Evolutionary conservation across 2,329 filamentous ascomycete genomes (phyloP).

Genomic region (Ilyonectria destructans): DNA sequence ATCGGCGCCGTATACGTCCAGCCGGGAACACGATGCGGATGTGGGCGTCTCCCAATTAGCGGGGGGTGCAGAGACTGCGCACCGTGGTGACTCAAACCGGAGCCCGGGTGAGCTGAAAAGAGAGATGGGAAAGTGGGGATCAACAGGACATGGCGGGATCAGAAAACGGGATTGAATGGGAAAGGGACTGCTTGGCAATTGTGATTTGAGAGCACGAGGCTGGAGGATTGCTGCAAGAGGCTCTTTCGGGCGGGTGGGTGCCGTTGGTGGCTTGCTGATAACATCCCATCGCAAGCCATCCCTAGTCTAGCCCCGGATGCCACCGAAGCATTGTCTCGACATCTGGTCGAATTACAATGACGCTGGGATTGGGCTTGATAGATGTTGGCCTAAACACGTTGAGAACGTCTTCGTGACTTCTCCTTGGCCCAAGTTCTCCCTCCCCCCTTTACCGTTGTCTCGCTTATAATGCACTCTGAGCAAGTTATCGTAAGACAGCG

Average conservation of each 20-base stretch:
- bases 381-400: not conserved
- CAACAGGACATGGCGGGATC: constrained; percentile 8
- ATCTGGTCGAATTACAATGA: not conserved
- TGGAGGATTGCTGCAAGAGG: constrained; percentile 21
- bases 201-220: constrained; percentile 22
- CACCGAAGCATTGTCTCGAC: not conserved
- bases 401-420: not conserved
- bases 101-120: constrained; percentile 22
- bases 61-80: not conserved
- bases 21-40: constrained; percentile 1
- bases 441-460: not conserved
- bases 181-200: not conserved
- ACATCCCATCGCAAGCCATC: constrained; percentile 20
- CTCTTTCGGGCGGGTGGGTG: constrained; percentile 25
- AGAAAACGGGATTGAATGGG: not conserved
- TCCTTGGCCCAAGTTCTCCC: not conserved
- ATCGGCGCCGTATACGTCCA: not conserved
- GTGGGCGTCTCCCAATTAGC: not conserved
- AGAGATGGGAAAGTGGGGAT: constrained; percentile 1
- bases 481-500: not conserved
- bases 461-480: not conserved
- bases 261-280: constrained; percentile 28
- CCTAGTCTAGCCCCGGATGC: constrained; percentile 9
- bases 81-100: constrained; percentile 11
- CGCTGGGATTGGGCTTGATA: not conserved